phyloP scores from a whole-genome alignment of 106 monocot species.

The Triglochin maritima region DNA sequence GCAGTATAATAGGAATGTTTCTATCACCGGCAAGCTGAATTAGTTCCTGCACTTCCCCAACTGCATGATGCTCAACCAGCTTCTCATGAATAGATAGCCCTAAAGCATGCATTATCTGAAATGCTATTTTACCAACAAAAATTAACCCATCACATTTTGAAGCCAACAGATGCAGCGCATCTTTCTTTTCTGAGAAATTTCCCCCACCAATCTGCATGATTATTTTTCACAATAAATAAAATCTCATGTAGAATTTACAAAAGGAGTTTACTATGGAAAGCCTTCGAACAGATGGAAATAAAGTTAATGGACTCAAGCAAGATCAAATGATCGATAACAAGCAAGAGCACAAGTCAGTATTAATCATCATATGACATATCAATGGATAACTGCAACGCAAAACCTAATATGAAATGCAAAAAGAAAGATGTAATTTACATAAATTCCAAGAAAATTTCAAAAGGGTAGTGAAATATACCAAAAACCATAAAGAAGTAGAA shows the following conservation, averaged over 20 bases:
- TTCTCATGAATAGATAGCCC: constrained; percentile 37
- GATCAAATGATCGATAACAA: no score
- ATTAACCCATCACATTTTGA: constrained; percentile 66
- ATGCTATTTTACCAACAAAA: constrained; percentile 65
- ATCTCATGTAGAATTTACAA: not conserved
- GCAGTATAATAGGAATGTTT: constrained; percentile 45
- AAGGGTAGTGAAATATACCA: no score
- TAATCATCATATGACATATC: no score
- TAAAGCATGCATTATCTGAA: constrained; percentile 80
- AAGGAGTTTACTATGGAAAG: no score
- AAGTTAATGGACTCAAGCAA: no score
- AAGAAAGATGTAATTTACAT: no score
- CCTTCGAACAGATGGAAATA: no score
- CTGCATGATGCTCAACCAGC: constrained; percentile 36
- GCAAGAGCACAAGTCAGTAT: no score
- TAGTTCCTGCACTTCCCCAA: constrained; percentile 41
- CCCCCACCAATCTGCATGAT: constrained; percentile 81
- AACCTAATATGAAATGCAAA: no score
- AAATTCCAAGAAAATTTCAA: no score
- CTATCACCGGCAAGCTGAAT: constrained; percentile 36
- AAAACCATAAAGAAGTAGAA: no score
- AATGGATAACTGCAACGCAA: no score
- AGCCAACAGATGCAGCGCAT: constrained; percentile 42
- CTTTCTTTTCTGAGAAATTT: constrained; percentile 50
- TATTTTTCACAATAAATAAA: constrained; percentile 1